Conservation (phyloP, 371 early-diverging fungal species). For the Rhizomucor miehei region DNA sequence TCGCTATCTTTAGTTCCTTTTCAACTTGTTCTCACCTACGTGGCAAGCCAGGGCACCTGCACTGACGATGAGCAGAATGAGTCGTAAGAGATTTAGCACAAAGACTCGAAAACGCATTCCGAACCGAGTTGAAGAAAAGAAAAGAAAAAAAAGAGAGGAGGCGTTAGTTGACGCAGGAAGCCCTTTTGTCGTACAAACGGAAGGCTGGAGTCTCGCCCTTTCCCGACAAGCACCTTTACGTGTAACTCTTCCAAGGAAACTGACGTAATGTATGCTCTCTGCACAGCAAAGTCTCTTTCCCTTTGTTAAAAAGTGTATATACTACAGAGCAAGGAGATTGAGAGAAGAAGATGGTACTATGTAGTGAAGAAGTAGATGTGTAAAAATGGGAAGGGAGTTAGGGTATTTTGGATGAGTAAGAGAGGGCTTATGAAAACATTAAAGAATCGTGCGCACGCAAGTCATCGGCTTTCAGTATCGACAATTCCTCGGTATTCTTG, state of each 20-base stretch:
- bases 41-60: constrained; percentile 14
- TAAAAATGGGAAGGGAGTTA: too few species aligned
- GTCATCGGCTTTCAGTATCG: not conserved
- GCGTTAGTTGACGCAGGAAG: not conserved
- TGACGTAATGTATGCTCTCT: constrained; percentile 76
- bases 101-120: constrained; percentile 7
- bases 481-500: constrained; percentile 8
- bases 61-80: constrained; percentile 10
- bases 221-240: not conserved
- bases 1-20: too few species aligned
- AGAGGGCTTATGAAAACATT: too few species aligned
- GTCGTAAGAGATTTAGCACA: constrained; percentile 10
- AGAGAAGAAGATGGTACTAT: too few species aligned
- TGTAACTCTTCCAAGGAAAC: constrained; percentile 77
- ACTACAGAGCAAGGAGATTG: too few species aligned
- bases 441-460: too few species aligned
- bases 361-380: too few species aligned
- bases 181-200: too few species aligned
- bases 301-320: too few species aligned
- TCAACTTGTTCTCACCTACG: constrained; percentile 6
- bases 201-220: too few species aligned
- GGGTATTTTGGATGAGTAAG: too few species aligned
- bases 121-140: not conserved
- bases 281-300: too few species aligned
- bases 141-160: constrained; percentile 9